phyloP scores from a whole-genome alignment of 2,329 filamentous ascomycete species.

The Sordariomycetes sp. region DNA sequence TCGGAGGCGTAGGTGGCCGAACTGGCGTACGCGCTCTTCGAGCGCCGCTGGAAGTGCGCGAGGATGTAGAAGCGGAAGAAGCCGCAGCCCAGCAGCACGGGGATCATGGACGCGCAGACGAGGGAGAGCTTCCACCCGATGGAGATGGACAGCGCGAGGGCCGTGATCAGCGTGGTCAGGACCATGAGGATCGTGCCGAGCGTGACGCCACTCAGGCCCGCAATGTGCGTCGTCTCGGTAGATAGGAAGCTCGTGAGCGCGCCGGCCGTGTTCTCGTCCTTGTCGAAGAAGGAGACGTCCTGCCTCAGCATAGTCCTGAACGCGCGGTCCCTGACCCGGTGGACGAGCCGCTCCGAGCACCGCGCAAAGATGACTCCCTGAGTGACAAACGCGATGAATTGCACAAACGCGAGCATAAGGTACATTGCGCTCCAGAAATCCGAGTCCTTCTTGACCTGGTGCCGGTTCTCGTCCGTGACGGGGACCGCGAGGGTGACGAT shows the following conservation, averaged over 20 bases:
- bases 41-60: conserved; percentile 62
- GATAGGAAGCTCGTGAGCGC: conserved; percentile 80
- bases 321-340: conserved; percentile 66
- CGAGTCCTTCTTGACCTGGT: conserved; percentile 51
- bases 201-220: conserved; percentile 76
- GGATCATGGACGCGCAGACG: conserved; percentile 68
- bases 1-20: conserved; percentile 86
- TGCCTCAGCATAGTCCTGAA: conserved; percentile 85
- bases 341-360: conserved; percentile 76
- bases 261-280: conserved; percentile 77
- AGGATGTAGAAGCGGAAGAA: conserved; percentile 81
- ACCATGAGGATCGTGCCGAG: conserved; percentile 79
- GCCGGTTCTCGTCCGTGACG: conserved; percentile 33
- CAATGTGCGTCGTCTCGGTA: conserved; percentile 78
- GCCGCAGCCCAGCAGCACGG: conserved; percentile 66
- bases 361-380: conserved; percentile 69
- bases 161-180: conserved; percentile 62
- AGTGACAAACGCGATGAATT: conserved; percentile 52
- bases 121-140: conserved; percentile 83
- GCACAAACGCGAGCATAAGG: conserved; percentile 65
- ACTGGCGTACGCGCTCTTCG: conserved; percentile 65
- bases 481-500: conserved; percentile 54
- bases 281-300: conserved; percentile 86
- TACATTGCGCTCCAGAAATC: conserved; percentile 88
- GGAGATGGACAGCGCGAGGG: conserved; percentile 55